Percentiles rank a stretch among this genome's conserved stretches.
These are phyloP conservation scores for Arabidopsis hybrid DNA, from an alignment of 441 rosid species.

Conservation along the genomic window DNA sequence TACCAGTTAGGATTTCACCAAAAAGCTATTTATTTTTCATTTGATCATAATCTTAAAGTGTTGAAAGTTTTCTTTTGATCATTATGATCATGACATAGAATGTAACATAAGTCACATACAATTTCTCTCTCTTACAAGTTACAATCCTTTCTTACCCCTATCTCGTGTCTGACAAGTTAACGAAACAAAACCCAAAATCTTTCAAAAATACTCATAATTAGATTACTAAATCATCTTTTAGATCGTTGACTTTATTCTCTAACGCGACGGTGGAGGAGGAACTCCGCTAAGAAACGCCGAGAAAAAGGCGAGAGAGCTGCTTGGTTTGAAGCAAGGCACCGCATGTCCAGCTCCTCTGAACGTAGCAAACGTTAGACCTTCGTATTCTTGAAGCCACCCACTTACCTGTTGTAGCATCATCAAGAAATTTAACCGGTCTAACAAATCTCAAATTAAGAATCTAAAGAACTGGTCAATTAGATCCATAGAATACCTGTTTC, in stretches of 20 bases:
- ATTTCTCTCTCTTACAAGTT: constrained; percentile 24
- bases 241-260: not conserved
- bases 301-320: constrained; percentile 81
- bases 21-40: not conserved
- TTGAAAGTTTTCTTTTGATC: constrained; percentile 3
- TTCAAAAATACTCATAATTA: constrained; percentile 16
- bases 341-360: constrained; percentile 99
- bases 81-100: constrained; percentile 27
- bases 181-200: constrained; percentile 37
- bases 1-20: not conserved
- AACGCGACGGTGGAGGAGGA: constrained; percentile 59
- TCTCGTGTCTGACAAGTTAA: constrained; percentile 36
- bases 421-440: constrained; percentile 17
- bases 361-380: constrained; percentile 86
- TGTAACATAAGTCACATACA: constrained; percentile 11
- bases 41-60: not conserved
- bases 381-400: constrained; percentile 94
- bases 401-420: constrained; percentile 56
- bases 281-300: constrained; percentile 73
- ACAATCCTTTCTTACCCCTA: not conserved
- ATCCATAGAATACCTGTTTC: constrained; percentile 60
- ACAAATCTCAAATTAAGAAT: not conserved
- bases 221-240: constrained; percentile 13
- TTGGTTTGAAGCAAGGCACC: constrained; percentile 87
- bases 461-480: not conserved